Base-by-base conservation (phyloP, 257 asterid species). In the Lycium barbarum region DNA sequence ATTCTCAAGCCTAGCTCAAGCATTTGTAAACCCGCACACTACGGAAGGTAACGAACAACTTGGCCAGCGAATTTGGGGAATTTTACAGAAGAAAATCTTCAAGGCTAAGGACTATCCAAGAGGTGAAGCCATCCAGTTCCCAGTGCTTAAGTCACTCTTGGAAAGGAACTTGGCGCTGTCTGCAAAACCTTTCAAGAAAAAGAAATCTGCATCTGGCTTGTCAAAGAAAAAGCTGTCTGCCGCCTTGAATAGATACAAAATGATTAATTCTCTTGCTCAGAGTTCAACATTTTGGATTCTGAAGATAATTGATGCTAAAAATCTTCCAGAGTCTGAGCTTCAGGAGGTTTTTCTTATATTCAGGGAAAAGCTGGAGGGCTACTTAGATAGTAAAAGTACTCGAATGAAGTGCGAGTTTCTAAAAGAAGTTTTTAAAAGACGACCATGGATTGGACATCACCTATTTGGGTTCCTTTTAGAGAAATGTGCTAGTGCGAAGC, bases 41-140 rank as follows among this genome's bases (percentile, higher is more conserved):
- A 88, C 98, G 5, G 98, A 97, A 89, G 98, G 98, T 83, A 97
- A 95, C 9, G 98, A 93, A 90, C 99, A 97, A 90, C 98, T 97
- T 73, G 93, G 95, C 76, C 98, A 97, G 90, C 96, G 99, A 43
- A 91, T 97, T 74, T 97, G 94, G 98, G 99, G 99, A 47, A 93
- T 97, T 81, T 84, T 97, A 86, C 98, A 94, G 85, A 97, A 94
- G 93, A 95, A 94, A 84, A 93, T 97, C 83, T 93, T 95, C 58
- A 97, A 97, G 90, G 98, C 98, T 5, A 97, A 92, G 91, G 99
- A 95, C 80, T 89, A 85, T 87, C 99, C 99, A 0, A 91, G 84
- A 88, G 98, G 94, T 7, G 98, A 92, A 84, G 91, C 91, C 1
- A 91, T 94, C 81, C 88, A 93, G 70, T 88, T 91, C 70, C 84